Conservation (phyloP, 441 rosid species). For the Corymbia citriodora region DNA sequence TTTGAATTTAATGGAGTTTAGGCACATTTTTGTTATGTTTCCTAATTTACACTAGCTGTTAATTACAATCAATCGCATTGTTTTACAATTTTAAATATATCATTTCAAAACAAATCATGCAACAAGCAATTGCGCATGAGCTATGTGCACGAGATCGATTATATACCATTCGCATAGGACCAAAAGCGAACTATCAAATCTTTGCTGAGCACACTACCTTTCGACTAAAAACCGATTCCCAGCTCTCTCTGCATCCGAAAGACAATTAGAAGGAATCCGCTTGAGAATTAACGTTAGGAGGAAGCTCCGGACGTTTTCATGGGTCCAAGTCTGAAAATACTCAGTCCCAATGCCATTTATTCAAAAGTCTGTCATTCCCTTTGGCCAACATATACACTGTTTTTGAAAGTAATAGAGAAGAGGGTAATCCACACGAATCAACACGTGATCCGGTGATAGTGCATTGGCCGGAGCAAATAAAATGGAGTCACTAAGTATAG, state of each 20-base stretch:
- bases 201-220: too few species aligned
- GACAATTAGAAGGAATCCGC: not conserved
- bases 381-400: not conserved
- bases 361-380: not conserved
- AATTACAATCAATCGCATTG: not conserved
- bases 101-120: not conserved
- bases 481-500: too few species aligned
- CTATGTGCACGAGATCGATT: not conserved
- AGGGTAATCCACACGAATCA: not conserved
- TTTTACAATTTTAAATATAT: too few species aligned
- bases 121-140: too few species aligned
- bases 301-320: not conserved
- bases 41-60: not conserved
- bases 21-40: too few species aligned
- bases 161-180: not conserved
- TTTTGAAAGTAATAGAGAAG: not conserved
- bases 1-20: too few species aligned
- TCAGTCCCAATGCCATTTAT: not conserved
- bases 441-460: not conserved
- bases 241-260: too few species aligned
- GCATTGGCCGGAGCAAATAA: too few species aligned
- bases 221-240: too few species aligned
- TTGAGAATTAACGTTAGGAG: not conserved
- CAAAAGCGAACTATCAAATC: too few species aligned
- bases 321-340: not conserved